Base-by-base conservation (phyloP, 306 rosid genomes). In the Cucurbita argyrosperma region DNA sequence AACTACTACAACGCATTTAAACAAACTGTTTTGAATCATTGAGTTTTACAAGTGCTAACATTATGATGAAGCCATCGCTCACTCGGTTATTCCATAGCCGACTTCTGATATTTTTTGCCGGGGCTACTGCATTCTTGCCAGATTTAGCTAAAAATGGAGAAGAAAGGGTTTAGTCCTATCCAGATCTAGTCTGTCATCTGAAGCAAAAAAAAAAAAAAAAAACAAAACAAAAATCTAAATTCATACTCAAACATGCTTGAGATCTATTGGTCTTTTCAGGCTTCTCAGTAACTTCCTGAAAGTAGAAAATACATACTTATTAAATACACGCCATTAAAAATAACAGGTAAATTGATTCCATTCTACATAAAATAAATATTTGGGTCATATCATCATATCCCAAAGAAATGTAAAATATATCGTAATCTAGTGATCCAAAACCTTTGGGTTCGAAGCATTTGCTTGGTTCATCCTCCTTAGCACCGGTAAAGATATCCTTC, bases 401-500 rank as follows among this genome's bases (percentile, higher is more conserved):
- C 13, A 9, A 18, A 55, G 23, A 55, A 18, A 50, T 4, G 47
- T 50, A 19, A 30, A 30, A 8, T 47, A 71, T 26, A 71, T 53
- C 61, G 37, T 10, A 56, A 71, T 54, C 19, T 11, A 26, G 42
- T 40, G 38, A 65, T 42, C 49, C 15, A 66, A 12, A 51, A 90
- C 94, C 96, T 90, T 86, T 37, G 69, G 60, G 65, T 68, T 86
- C 76, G 75, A 82, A 18, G 71, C 53, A 76, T 74, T 82, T 71
- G 69, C 82, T 71, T 78, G 79, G 77, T 64, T 79, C 76, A 77
- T 86, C 85, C 71, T 80, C 83, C 85, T 86, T 42, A 81, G 77
- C 55, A 85, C 84, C 1, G 96, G 90, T 68, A 93, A 81, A 74
- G 98, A 93, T 75, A 76, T 85, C 89, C 96, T 88, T 81, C 85